Conservation (phyloP, 495 filamentous ascomycete genomes). For the Penicillium flavigenum region DNA sequence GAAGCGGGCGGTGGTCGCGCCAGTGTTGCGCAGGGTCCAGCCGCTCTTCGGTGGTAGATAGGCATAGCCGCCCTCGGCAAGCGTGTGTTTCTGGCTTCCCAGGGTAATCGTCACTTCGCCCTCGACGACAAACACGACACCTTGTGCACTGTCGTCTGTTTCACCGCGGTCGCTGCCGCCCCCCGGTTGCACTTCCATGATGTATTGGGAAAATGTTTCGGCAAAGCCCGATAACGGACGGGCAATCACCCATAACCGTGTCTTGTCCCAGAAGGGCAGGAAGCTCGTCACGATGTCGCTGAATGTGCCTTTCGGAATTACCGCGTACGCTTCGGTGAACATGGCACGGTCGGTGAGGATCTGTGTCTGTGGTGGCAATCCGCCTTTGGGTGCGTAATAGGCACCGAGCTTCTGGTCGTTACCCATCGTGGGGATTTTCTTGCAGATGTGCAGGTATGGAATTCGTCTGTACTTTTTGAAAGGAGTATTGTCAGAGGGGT, state of each 20-base stretch:
- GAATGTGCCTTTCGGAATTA: constrained; percentile 28
- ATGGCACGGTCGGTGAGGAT: constrained; percentile 31
- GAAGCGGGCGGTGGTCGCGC: constrained; percentile 26
- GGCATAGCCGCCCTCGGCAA: constrained; percentile 28
- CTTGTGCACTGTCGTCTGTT: constrained; percentile 21
- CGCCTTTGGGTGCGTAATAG: constrained; percentile 29
- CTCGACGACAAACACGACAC: constrained; percentile 28
- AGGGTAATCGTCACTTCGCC: constrained; percentile 27
- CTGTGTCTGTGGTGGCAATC: constrained; percentile 28
- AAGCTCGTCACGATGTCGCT: constrained; percentile 31
- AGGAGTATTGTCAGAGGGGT: not conserved
- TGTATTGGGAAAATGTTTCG: constrained; percentile 33
- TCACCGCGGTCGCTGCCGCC: constrained; percentile 28
- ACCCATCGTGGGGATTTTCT: constrained; percentile 16
- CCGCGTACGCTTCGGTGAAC: constrained; percentile 30
- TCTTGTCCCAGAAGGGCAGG: constrained; percentile 31
- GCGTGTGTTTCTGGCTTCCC: constrained; percentile 19
- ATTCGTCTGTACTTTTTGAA: not conserved
- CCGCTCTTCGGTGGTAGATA: constrained; percentile 27
- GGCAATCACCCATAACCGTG: constrained; percentile 30
- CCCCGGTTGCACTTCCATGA: constrained; percentile 29
- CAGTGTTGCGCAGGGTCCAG: constrained; percentile 26
- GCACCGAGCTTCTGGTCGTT: constrained; percentile 29
- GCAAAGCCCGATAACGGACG: constrained; percentile 30
- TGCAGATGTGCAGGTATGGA: not conserved